These are phyloP conservation scores for Thraustochytrium striatum DNA, from an alignment of 352 stramenopile genomes.

Conservation along the genomic window DNA sequence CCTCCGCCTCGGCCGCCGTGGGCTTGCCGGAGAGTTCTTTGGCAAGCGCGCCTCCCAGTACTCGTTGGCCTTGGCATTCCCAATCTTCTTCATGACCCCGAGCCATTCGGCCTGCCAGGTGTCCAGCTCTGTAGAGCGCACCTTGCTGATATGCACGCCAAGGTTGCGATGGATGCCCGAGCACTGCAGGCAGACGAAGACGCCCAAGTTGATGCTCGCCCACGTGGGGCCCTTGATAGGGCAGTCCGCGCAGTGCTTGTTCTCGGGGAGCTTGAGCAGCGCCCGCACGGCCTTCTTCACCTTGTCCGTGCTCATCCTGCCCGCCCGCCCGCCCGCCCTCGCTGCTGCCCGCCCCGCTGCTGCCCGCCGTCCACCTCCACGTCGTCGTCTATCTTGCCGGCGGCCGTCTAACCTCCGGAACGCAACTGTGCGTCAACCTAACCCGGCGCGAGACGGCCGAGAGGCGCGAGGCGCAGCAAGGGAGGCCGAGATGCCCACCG, in stretches of 20 bases:
- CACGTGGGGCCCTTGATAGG: constrained; percentile 66
- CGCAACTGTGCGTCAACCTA: no score
- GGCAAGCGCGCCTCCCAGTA: constrained; percentile 80
- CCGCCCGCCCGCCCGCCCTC: neutral
- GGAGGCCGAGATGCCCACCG: no score
- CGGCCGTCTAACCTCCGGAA: no score
- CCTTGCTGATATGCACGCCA: constrained; percentile 85
- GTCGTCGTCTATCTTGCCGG: no score
- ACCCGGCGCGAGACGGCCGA: no score
- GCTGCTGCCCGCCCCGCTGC: neutral
- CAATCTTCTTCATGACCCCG: constrained; percentile 80
- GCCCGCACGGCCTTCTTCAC: constrained; percentile 42
- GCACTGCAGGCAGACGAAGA: constrained; percentile 90
- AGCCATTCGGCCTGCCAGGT: constrained; percentile 85
- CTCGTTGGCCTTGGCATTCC: constrained; percentile 76
- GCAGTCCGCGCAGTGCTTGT: constrained; percentile 59
- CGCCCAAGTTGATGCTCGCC: constrained; percentile 85
- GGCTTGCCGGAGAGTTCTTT: constrained; percentile 55
- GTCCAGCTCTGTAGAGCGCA: constrained; percentile 84
- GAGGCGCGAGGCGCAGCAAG: no score
- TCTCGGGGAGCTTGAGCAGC: constrained; percentile 47
- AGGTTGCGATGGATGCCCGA: constrained; percentile 85
- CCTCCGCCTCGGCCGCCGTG: constrained; percentile 52
- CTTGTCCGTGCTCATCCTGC: constrained; percentile 14
- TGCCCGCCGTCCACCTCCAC: neutral